Percentiles rank a stretch among this genome's conserved stretches.
These are phyloP conservation scores for Rhodotorula sphaerocarpa DNA, from an alignment of 768 basidiomycete genomes.

Conservation along the genomic window DNA sequence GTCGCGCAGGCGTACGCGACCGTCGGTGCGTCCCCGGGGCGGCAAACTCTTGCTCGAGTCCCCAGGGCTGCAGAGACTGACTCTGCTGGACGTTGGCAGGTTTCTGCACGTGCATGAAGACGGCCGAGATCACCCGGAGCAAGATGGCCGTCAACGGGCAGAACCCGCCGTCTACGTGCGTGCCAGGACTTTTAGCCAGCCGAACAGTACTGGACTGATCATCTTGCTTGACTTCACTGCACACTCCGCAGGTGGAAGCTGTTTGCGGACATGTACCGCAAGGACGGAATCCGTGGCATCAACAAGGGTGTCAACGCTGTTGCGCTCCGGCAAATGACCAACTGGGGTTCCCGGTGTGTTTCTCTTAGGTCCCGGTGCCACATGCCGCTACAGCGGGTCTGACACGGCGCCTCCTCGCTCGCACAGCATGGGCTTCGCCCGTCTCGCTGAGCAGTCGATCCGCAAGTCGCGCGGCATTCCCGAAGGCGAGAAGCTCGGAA, in stretches of 20 bases:
- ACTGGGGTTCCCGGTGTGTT: slow-evolving; percentile 46
- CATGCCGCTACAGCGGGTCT: too few species aligned
- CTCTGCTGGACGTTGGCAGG: too few species aligned
- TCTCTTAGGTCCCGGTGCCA: neutral
- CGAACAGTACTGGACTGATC: neutral
- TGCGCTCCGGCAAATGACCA: slow-evolving; percentile 47
- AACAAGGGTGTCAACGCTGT: slow-evolving; percentile 92
- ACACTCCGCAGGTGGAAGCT: slow-evolving; percentile 70
- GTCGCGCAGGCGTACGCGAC: slow-evolving; percentile 96
- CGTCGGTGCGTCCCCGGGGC: slow-evolving; percentile 61
- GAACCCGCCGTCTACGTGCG: slow-evolving; percentile 55
- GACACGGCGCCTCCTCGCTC: neutral
- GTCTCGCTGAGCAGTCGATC: slow-evolving; percentile 75
- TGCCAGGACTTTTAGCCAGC: neutral
- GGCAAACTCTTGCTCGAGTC: neutral
- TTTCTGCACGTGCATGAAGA: slow-evolving; percentile 99
- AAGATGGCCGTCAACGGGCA: slow-evolving; percentile 78
- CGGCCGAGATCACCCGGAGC: slow-evolving; percentile 88
- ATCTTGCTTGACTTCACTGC: too few species aligned
- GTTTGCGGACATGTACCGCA: slow-evolving; percentile 86
- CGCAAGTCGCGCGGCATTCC: slow-evolving; percentile 67
- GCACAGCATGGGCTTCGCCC: slow-evolving; percentile 93
- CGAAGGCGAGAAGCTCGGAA: slow-evolving; percentile 63
- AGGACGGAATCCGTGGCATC: slow-evolving; percentile 87
- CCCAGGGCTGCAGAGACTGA: too few species aligned